Conservation (phyloP, 306 rosid genomes). For the Oxytropis ochrocephala region DNA sequence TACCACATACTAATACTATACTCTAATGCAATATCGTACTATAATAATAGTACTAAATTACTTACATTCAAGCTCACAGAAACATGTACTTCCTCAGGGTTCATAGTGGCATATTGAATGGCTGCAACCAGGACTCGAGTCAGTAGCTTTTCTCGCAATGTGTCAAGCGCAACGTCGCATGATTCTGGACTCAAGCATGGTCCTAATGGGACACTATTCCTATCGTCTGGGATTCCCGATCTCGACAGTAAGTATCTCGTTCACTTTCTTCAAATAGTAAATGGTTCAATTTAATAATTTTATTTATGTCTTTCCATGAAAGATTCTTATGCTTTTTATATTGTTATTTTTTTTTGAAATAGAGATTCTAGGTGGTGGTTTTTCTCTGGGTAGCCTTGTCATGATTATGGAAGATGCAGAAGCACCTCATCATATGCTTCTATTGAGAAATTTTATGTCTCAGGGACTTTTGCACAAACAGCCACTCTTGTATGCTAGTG, state of each 20-base stretch:
- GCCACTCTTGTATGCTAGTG: conserved; percentile 83
- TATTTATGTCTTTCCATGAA: not conserved
- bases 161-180: conserved; percentile 35
- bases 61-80: not conserved
- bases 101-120: conserved; percentile 38
- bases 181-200: conserved; percentile 66
- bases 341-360: not conserved
- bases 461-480: conserved; percentile 78
- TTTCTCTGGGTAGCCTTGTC: conserved; percentile 78
- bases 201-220: conserved; percentile 65
- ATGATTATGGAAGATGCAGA: conserved; percentile 92
- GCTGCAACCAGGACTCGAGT: conserved; percentile 41
- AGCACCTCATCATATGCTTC: conserved; percentile 97
- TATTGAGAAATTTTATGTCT: conserved; percentile 87
- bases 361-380: conserved; percentile 91
- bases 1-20: not conserved
- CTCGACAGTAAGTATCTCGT: conserved; percentile 62
- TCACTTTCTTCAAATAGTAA: not conserved
- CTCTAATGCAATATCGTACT: not conserved
- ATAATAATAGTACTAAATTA: not conserved
- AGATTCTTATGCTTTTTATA: not conserved
- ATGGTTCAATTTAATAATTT: not conserved
- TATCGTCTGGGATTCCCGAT: conserved; percentile 76
- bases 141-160: conserved; percentile 79
- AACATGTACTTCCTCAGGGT: conserved; percentile 8